Base-by-base conservation (phyloP, 2,329 filamentous ascomycete species). In the Fusarium zealandicum region DNA sequence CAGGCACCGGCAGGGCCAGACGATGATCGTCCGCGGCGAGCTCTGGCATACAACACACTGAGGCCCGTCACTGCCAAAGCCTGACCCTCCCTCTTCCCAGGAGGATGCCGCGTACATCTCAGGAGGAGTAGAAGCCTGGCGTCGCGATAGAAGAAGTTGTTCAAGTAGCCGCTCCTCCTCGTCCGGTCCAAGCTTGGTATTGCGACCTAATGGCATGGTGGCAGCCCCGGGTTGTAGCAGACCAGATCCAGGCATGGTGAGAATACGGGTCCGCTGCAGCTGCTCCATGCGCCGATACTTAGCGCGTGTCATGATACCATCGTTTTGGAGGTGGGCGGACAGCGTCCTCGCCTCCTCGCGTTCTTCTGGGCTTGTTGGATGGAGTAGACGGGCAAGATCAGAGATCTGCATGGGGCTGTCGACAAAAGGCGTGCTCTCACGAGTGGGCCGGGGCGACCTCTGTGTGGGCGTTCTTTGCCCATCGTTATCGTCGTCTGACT, bases 1-100 rank as follows among this genome's bases (percentile, higher is more conserved):
- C 52, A 99, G 81, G 71, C 95, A 99, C 3, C 95, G 90, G 72
- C 95, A 99, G 0, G 95, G 95, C 95, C 95, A 98, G 2, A 96
- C 89, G 48, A 99, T 90, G 56, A 98, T 90, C 7, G 90, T 96
- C 14, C 95, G 82, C 3, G 92, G 87, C n/a, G 84, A 83, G 48
- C 86, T 86, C 72, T 98, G 93, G 70, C 95, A 99, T 5, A 99
- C 91, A 1, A 98, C 95, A 68, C 95, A 99, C 63, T 90, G 90
- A 3, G 92, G 92, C 0, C 91, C 85, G 25, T 87, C 84, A 3
- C 72, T 74, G 1, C 90, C 90, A 69, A 93, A 83, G 1, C 89
- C 89, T 5, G 85, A 85, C 1, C 86, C 89, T n/a, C 89, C 90
- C 1, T 82, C 80, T 36, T 86, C 82, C 90, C 89, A 93, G 5